Evolutionary conservation across 2,329 filamentous ascomycete species (phyloP), one percentile per base, ranked within the genome.

Genomic region (Trichoderma afroharzianum): DNA sequence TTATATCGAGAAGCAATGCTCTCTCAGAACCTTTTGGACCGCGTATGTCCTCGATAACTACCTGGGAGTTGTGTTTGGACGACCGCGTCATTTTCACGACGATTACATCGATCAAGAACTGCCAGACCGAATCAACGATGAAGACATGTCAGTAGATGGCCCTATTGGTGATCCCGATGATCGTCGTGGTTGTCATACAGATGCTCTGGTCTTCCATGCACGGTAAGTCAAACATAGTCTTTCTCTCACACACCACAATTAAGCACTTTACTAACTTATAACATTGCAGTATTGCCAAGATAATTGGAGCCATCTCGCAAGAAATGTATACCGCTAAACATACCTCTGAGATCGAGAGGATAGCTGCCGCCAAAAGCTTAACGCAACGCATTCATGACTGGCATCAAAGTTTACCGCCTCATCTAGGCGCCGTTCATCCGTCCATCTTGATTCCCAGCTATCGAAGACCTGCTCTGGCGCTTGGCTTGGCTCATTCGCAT

Each of bases 31-130:
- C 0, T 90, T 91, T 64, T 91, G 89, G 89, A 85, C 85, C 3
- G 85, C 87, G 0, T 91, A 91, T 75, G 87, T 86, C 0, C 79
- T 91, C 1, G 89, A 91, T 74, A 88, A 88, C 50, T 91, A 91
- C 70, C 80, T 91, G 1, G 87, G 88, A 28, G 87, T 90, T n/a
- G 87, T 90, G 21, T 85, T 91, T 33, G 89, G 89, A 0, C 82
- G 89, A 6, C 89, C 89, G 1, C 79, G 87, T 8, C 83, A 89
- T 15, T 87, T 90, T 30, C 88, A 89, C 63, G 88, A 91, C 58
- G 87, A 90, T 39, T 88, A 91, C 64, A 88, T 90, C 62, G 88
- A 91, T 67, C 88, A 91, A 71, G 84, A 86, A 3, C 82, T 88
- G n/a, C 89, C 89, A 0, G 83, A 83, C 18, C 75, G 81, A 1